Base-by-base conservation (phyloP, 352 stramenopile genomes). In the Saprolegnia parasitica region DNA sequence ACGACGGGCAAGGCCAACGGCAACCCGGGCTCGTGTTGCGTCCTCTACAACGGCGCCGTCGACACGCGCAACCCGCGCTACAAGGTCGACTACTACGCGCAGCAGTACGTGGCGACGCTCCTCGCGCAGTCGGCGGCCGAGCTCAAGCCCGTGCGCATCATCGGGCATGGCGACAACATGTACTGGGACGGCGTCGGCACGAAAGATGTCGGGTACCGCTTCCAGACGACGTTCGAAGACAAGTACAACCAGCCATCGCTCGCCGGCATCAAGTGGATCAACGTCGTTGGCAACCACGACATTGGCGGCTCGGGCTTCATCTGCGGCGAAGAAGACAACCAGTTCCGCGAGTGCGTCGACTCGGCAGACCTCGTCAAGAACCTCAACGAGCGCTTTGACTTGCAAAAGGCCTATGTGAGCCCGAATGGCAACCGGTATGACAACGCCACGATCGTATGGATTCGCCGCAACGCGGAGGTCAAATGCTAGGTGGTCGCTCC, bases 261-360 rank as follows among this genome's bases (percentile, higher is more conserved):
- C 13, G 72, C 81, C 4, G 80, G 76, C 18, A 88, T 95, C 68
- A 81, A 81, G 52, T 80, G 84, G 86, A 74, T 92, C 16, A 92
- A 89, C 40, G 83, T 92, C 47, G 79, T 92, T 73, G 86, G 86
- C 37, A 94, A 94, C 72, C 86, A 92, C 71, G 86, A 94, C 74
- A 92, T 92, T 46, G 84, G 86, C 54, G 86, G 86, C 5, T 79
- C 83, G 5, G 90, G 82, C 37, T 94, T 79, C 61, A 16, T 60
- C 35, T 60, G 52, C 35, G 52, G 52, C 20, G 60, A 56, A 5
- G 42, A 20, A 4, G 37, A 56, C 60, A 24, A 18, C 20, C 32
- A 67, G 32, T 67, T 56, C 24, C n/a, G 21, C 11, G 23, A 54
- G 29, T 68, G 62, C 57, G 21, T 40, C 20, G 24, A 23, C 39